Conservation (phyloP, 352 stramenopile species). For the Pythium phragmiticola region DNA sequence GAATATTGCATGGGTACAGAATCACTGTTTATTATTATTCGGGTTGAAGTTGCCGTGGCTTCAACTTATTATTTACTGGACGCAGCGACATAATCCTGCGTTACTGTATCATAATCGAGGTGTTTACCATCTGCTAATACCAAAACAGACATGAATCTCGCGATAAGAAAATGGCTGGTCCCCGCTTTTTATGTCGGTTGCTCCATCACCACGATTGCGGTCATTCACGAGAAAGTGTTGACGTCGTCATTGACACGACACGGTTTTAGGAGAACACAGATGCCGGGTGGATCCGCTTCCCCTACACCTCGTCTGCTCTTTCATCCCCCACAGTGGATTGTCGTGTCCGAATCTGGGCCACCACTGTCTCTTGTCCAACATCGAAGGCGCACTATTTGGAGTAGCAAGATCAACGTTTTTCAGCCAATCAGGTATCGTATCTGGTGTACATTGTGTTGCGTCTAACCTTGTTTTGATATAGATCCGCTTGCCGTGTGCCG, state of each 20-base stretch:
- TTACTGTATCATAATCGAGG: no score
- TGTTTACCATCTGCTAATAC: background rate
- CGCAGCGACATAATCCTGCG: no score
- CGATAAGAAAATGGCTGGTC: no score
- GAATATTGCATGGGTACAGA: background rate
- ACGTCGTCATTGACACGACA: conserved; percentile 13
- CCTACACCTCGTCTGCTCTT: conserved; percentile 15
- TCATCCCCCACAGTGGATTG: background rate
- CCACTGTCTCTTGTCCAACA: conserved; percentile 10
- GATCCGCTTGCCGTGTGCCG: background rate
- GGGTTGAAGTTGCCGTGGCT: conserved; percentile 27
- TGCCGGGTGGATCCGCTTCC: conserved; percentile 3
- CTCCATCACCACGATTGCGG: background rate
- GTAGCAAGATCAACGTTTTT: background rate
- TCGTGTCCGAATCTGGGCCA: conserved; percentile 9
- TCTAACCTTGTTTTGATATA: conserved; percentile 26
- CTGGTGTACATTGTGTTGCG: background rate
- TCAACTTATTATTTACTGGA: conserved; percentile 1
- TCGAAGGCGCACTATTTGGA: background rate
- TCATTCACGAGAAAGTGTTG: conserved; percentile 13
- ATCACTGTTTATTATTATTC: background rate
- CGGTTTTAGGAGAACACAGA: background rate
- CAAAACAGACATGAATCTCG: no score
- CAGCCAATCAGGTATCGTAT: conserved; percentile 7
- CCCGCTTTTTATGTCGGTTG: no score